phyloP scores from a whole-genome alignment of 2,329 filamentous ascomycete genomes.

The Hymenoscyphus linearis region DNA sequence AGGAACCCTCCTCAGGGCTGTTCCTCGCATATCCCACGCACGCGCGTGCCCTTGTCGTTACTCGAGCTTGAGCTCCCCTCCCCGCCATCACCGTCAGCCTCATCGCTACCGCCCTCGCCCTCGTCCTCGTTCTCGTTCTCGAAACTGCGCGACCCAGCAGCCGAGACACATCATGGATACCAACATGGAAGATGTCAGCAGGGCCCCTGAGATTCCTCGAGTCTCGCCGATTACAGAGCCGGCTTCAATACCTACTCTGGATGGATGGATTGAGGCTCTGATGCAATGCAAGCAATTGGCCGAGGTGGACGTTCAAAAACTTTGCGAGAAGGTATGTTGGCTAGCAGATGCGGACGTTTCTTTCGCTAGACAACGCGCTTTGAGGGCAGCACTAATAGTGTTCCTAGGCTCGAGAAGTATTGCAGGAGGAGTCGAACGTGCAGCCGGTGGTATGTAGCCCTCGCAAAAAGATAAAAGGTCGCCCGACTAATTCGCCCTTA shows the following conservation, averaged over 20 bases:
- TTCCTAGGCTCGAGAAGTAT: constrained; percentile 79
- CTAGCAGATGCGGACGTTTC: constrained; percentile 10
- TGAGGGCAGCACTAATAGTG: constrained; percentile 16
- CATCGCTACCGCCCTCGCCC: too few species aligned
- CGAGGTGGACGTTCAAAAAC: constrained; percentile 88
- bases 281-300: constrained; percentile 98
- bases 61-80: constrained; percentile 23
- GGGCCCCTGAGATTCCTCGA: constrained; percentile 72
- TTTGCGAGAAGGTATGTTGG: constrained; percentile 86
- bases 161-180: constrained; percentile 66
- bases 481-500: constrained; percentile 34
- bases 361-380: background rate
- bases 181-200: constrained; percentile 97
- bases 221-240: constrained; percentile 75
- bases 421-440: constrained; percentile 97
- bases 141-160: background rate
- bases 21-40: constrained; percentile 9
- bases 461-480: constrained; percentile 21
- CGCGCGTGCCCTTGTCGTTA: constrained; percentile 25
- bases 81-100: constrained; percentile 11
- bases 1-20: constrained; percentile 8
- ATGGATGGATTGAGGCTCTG: constrained; percentile 97
- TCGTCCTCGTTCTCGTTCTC: too few species aligned
- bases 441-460: constrained; percentile 79
- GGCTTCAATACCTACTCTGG: constrained; percentile 83